A percentile compares a stretch with the other conserved stretches of the same genome.
These are phyloP conservation scores for Solanum habrochaites DNA, from an alignment of 257 asterid species.

Conservation along the genomic window DNA sequence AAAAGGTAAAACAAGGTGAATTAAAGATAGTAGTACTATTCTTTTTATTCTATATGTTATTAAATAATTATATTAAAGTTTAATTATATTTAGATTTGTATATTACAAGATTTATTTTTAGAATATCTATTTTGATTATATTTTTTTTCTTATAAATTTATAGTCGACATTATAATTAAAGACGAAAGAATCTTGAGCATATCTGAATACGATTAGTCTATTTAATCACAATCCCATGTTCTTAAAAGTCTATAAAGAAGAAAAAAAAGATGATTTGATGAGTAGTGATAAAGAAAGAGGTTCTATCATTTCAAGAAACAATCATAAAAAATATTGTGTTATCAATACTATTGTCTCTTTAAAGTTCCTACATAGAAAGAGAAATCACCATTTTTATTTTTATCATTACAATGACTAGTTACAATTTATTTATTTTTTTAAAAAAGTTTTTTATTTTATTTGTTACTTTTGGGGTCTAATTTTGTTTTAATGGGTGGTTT, in stretches of 20 bases:
- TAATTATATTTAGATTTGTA: background rate
- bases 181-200: background rate
- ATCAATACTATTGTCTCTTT: background rate
- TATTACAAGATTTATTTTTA: accelerated
- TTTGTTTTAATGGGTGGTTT: background rate
- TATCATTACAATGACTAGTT: background rate
- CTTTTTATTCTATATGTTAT: background rate
- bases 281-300: background rate
- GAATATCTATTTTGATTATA: accelerated
- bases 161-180: background rate
- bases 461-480: background rate
- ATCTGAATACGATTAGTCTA: background rate
- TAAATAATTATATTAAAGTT: background rate
- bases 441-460: background rate
- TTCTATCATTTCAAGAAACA: constrained; percentile 1
- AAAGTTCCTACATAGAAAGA: background rate
- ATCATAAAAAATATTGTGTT: background rate
- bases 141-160: background rate
- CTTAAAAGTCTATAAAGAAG: constrained; percentile 3
- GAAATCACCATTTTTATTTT: background rate
- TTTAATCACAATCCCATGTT: background rate
- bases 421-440: background rate
- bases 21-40: background rate
- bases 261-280: background rate
- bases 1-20: background rate